A percentile compares a stretch with the other conserved stretches of the same genome.
These are phyloP conservation scores for Trichoderma sp. DNA, from an alignment of 2,329 filamentous ascomycete genomes.

Conservation along the genomic window DNA sequence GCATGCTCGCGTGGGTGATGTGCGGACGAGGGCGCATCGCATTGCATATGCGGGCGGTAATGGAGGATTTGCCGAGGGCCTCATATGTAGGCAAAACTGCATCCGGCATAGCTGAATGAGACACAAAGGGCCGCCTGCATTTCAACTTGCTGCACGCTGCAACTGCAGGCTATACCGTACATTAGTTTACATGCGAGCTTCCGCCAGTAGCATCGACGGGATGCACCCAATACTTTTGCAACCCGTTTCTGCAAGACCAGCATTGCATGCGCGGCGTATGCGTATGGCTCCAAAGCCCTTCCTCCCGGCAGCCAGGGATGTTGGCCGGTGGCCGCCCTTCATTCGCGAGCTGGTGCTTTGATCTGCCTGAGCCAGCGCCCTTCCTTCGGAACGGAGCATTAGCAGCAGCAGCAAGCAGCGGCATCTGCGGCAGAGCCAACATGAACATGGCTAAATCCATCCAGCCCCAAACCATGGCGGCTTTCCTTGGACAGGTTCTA, in stretches of 20 bases:
- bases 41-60: constrained; percentile 12
- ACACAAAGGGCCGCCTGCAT: background rate
- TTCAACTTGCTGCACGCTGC: background rate
- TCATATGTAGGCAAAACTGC: background rate
- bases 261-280: background rate
- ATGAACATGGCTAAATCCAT: background rate
- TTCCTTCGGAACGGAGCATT: background rate
- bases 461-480: background rate
- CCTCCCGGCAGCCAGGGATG: background rate
- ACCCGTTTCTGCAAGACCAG: no score
- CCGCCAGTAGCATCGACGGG: background rate
- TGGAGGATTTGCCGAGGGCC: background rate
- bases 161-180: background rate
- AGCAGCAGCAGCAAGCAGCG: background rate
- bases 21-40: constrained; percentile 2
- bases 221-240: background rate
- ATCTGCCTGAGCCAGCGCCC: background rate
- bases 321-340: background rate
- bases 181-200: background rate
- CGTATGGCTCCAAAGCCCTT: background rate
- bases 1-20: constrained; percentile 15
- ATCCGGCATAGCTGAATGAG: constrained; percentile 3
- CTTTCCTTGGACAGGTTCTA: background rate
- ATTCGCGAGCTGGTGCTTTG: background rate
- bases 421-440: constrained; percentile 8